Base-by-base conservation (phyloP, 768 basidiomycete genomes). In the Trametes villosa region DNA sequence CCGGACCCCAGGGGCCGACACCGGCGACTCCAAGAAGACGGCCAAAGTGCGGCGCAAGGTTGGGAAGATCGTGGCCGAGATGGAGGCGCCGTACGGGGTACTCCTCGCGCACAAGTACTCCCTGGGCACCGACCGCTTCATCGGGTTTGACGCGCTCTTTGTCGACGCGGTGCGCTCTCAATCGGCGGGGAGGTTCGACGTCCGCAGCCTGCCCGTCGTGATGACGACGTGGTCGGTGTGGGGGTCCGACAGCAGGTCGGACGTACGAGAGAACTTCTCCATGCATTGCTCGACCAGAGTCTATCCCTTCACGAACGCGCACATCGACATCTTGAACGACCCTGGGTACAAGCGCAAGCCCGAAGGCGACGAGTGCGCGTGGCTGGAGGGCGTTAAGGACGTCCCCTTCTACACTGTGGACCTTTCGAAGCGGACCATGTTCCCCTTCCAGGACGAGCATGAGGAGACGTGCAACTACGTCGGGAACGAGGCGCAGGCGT, bases 21-120 rank as follows among this genome's bases (percentile, higher is more conserved):
- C 12, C 33, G 8, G 9, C 4, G 22, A 45, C 34, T 13, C 50
- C 11, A 20, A 52, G 45, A 46, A 41, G 41, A 29, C 42, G 11
- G 3, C 24, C n/a, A 17, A 29, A n/a, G 45, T 53, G 13, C 52
- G 44, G 2, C n/a, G 17, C 56, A 30, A 29, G 46, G 24, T 48
- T 18, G 29, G 33, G 33, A 38, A 63, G n/a, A 52, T 57, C 44
- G 46, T 63, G 30, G 51, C 65, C 15, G 29, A 44, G 42, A n/a
- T 44, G 42, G 59, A 70, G 29, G 53, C 47, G 8, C 70, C 71
- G 0, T 70, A 68, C 46, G 73, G 73, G 17, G 56, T 74, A 24
- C 49, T 74, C 15, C 59, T 72, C 15, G 62, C 69, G 26, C 71
- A 65, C 62, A 60, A 66, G 41, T 74, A 76, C 61, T 68, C 60